These are phyloP conservation scores for Lithospermum erythrorhizon DNA, from an alignment of 257 asterid species.

Conservation along the genomic window DNA sequence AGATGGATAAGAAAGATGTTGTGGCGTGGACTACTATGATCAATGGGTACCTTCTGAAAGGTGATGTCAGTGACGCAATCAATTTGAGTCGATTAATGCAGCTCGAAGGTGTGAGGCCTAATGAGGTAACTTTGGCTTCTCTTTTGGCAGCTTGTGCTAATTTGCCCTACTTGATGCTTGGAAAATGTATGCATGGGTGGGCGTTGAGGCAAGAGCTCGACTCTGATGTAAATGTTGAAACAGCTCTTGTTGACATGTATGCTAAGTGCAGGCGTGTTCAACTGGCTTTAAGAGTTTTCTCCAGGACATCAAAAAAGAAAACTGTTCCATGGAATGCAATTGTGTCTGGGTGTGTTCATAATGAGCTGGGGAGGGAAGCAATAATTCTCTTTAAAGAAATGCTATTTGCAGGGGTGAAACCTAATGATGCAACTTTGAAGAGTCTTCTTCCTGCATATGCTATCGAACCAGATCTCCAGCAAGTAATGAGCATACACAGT, in stretches of 20 bases:
- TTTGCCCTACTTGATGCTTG: slow-evolving; percentile 48
- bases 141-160: slow-evolving; percentile 56
- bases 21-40: slow-evolving; percentile 81
- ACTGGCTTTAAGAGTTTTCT: slow-evolving; percentile 46
- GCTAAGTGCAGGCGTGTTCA: slow-evolving; percentile 52
- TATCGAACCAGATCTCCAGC: slow-evolving; percentile 55
- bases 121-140: slow-evolving; percentile 68
- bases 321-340: slow-evolving; percentile 88
- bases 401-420: slow-evolving; percentile 44
- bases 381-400: slow-evolving; percentile 60
- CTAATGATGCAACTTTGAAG: slow-evolving; percentile 68
- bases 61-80: slow-evolving; percentile 33
- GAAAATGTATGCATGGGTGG: slow-evolving; percentile 90
- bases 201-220: slow-evolving; percentile 54
- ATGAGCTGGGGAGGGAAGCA: slow-evolving; percentile 46
- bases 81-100: slow-evolving; percentile 61
- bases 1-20: slow-evolving; percentile 58
- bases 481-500: slow-evolving; percentile 56
- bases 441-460: slow-evolving; percentile 90
- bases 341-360: slow-evolving; percentile 66
- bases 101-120: slow-evolving; percentile 68
- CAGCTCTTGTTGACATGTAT: slow-evolving; percentile 71
- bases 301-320: slow-evolving; percentile 45
- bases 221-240: slow-evolving; percentile 64
- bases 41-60: slow-evolving; percentile 48